Percentiles rank a stretch among this genome's conserved stretches.
Conservation (phyloP, 805 yeast species). For the Scheffersomyces coipomensis region DNA sequence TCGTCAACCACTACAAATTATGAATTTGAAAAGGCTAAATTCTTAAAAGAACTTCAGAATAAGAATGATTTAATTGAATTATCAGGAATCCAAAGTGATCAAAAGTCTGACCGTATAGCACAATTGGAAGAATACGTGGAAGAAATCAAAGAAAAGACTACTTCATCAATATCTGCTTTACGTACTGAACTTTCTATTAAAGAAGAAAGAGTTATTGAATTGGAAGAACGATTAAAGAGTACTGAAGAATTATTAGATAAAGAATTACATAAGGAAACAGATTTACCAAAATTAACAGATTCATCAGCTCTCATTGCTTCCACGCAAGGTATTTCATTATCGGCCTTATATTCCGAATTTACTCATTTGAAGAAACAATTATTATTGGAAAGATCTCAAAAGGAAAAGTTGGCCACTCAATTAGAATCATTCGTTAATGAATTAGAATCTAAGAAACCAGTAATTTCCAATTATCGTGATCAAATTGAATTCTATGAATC, state of each 20-base stretch:
- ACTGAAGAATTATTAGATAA: slow-evolving; percentile 42
- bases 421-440: slow-evolving; percentile 71
- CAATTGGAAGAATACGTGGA: slow-evolving; percentile 52
- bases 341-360: slow-evolving; percentile 65
- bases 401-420: slow-evolving; percentile 67
- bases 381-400: slow-evolving; percentile 67
- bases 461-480: slow-evolving; percentile 62
- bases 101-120: slow-evolving; percentile 49
- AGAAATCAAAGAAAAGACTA: slow-evolving; percentile 37
- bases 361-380: slow-evolving; percentile 64
- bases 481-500: slow-evolving; percentile 55
- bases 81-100: slow-evolving; percentile 51
- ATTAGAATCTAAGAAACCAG: slow-evolving; percentile 75
- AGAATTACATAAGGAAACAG: slow-evolving; percentile 37
- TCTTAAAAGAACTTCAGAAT: slow-evolving; percentile 36
- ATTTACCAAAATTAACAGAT: slow-evolving; percentile 47
- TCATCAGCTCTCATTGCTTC: slow-evolving; percentile 52
- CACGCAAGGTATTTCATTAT: slow-evolving; percentile 54
- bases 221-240: slow-evolving; percentile 35
- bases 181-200: slow-evolving; percentile 32
- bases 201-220: slow-evolving; percentile 29
- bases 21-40: slow-evolving; percentile 48
- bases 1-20: slow-evolving; percentile 21
- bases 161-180: slow-evolving; percentile 30
- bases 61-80: slow-evolving; percentile 62